Evolutionary conservation across 805 yeast species (phyloP), one percentile per base, ranked within the genome.

Genomic region (Yarrowia sp.): DNA sequence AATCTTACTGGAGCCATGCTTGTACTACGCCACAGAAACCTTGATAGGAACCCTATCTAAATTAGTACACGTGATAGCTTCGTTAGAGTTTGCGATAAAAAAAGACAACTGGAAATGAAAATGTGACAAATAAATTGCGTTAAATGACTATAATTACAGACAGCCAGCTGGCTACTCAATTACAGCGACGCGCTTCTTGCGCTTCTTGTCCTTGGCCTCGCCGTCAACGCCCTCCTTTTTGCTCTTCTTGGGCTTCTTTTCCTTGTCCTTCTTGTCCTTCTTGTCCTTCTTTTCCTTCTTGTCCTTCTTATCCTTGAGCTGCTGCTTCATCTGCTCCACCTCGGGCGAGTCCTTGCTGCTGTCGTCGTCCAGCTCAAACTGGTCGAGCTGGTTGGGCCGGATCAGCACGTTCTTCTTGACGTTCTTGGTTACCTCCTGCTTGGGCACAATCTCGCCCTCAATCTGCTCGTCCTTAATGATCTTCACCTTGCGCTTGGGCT

Each of bases 391-490:
- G 62, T 66, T 71, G 18, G 44, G 65, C 16, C 53, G 38, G 9
- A 41, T 35, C 33, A 55, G 24, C 16, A 39, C 41, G 33, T 36
- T 32, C 27, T 41, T 35, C 13, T 55, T 60, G 16, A 33, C 33
- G 19, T 33, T 22, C 59, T 32, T 56, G 19, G 29, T 49, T 22
- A 41, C 62, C 32, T 35, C 59, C 24, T 46, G 25, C 8, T 18
- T 42, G 25, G 61, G 44, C 10, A 32, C 61, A 4, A 63, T 68
- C 4, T 62, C 67, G 19, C 65, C 69, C 4, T 65, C 73, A 6
- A 72, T 63, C 12, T 63, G 61, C 62, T 72, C 76, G 47, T 74
- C 76, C 29, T 65, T 66, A 2, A 72, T 67, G 19, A 74, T 71
- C 25, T 65, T 68, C 2, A 74, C 74, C 38, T 67, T 65, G 31